A percentile compares a stretch with the other conserved stretches of the same genome.
Conservation (phyloP, 164 flowering plant genomes). For the Euptelea pleiosperma region DNA sequence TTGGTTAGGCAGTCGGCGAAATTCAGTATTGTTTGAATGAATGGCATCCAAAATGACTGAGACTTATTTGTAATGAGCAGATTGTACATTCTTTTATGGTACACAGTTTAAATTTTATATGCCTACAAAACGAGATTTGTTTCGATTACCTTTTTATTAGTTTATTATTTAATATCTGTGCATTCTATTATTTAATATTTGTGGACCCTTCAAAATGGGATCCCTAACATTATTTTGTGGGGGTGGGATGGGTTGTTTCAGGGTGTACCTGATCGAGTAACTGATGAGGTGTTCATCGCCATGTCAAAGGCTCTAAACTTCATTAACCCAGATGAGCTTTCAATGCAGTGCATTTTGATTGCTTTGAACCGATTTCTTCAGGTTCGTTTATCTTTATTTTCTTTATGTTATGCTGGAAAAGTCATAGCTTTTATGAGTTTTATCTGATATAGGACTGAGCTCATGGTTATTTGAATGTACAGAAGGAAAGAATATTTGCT, state of each 20-base stretch:
- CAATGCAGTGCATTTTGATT: constrained; percentile 96
- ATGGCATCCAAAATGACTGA: too few relatives aligned
- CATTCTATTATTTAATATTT: neutral
- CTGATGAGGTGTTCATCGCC: constrained; percentile 89
- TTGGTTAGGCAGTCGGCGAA: too few relatives aligned
- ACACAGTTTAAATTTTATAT: neutral
- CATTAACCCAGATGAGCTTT: constrained; percentile 97
- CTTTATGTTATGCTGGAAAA: neutral
- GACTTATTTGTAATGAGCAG: neutral
- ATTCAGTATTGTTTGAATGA: too few relatives aligned
- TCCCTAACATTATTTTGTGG: neutral
- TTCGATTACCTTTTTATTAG: neutral
- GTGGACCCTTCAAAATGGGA: neutral
- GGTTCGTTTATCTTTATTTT: constrained; percentile 37
- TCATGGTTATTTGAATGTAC: neutral
- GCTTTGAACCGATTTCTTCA: constrained; percentile 96
- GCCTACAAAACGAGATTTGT: neutral
- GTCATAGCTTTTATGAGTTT: constrained; percentile 2
- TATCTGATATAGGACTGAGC: neutral
- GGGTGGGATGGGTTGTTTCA: constrained; percentile 22
- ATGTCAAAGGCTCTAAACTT: constrained; percentile 99
- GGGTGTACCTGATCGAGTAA: constrained; percentile 95
- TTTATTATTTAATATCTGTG: too few relatives aligned
- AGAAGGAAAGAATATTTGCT: neutral
- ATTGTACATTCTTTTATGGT: neutral